Conservation (phyloP, 2,329 filamentous ascomycete species). For the Cyclaneusma minus region DNA sequence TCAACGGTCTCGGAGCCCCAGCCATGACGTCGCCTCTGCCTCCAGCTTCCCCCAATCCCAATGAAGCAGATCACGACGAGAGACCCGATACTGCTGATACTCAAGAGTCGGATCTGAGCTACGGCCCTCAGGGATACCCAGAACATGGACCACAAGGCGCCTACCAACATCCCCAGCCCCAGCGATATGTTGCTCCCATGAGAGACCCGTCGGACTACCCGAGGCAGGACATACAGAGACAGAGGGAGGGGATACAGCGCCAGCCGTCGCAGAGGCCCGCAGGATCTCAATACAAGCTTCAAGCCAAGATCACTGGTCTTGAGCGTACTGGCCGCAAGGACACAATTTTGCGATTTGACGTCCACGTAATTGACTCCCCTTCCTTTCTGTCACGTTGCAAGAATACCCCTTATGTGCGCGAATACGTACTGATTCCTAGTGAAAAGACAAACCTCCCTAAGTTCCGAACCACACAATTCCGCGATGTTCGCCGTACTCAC, state of each 20-base stretch:
- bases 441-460: constrained; percentile 90
- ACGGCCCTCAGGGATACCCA: too few relatives aligned
- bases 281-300: constrained; percentile 65
- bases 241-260: constrained; percentile 18
- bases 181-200: too few relatives aligned
- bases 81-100: constrained; percentile 15
- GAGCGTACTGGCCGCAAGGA: constrained; percentile 93
- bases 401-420: constrained; percentile 5
- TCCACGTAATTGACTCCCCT: constrained; percentile 53
- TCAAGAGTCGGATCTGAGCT: constrained; percentile 7
- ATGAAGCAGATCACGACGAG: constrained; percentile 12
- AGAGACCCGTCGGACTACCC: constrained; percentile 11
- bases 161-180: too few relatives aligned
- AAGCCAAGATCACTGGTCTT: constrained; percentile 86
- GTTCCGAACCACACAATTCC: constrained; percentile 94
- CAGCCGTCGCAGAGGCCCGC: constrained; percentile 26
- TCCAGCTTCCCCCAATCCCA: too few relatives aligned
- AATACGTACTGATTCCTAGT: constrained; percentile 4
- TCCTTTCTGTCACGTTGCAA: neutral
- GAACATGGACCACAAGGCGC: too few relatives aligned
- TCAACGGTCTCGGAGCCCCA: constrained; percentile 13
- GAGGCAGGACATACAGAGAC: constrained; percentile 16
- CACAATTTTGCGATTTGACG: constrained; percentile 85
- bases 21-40: constrained; percentile 10
- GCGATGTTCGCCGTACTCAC: constrained; percentile 88